Evolutionary conservation across 345 rosid genomes (phyloP).

Genomic region (Bruguiera gymnorhiza): DNA sequence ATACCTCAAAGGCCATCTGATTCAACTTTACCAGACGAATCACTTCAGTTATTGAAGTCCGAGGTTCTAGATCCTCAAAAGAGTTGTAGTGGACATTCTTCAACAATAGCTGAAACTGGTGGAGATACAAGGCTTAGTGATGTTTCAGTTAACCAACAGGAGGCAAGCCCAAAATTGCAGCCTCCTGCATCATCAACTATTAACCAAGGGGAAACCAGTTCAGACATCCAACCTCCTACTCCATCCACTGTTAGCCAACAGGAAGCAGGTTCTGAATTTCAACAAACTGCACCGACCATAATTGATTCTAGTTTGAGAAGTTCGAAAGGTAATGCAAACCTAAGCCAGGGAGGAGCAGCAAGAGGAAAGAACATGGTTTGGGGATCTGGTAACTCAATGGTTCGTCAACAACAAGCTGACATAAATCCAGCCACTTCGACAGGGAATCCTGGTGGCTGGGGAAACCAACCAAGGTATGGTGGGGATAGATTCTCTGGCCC

Average conservation of each 20-base stretch:
- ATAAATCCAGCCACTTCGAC: conserved; percentile 26
- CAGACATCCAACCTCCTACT: conserved; percentile 13
- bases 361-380: conserved; percentile 28
- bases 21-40: conserved; percentile 8
- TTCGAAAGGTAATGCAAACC: conserved; percentile 41
- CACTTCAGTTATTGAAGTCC: conserved; percentile 3
- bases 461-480: conserved; percentile 49
- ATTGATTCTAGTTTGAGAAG: conserved; percentile 34
- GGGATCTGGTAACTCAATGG: conserved; percentile 40
- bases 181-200: conserved; percentile 37
- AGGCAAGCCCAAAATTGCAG: conserved; percentile 45
- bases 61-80: conserved; percentile 34
- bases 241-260: conserved; percentile 12
- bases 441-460: conserved; percentile 38
- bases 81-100: conserved; percentile 41
- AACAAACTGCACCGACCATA: conserved; percentile 13
- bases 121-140: conserved; percentile 37
- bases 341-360: conserved; percentile 26
- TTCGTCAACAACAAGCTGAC: conserved; percentile 32
- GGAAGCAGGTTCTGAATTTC: conserved; percentile 18
- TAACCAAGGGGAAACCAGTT: conserved; percentile 8
- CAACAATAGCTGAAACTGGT: conserved; percentile 40
- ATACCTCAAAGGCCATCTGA: conserved; percentile 13
- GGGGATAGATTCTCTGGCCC: conserved; percentile 42
- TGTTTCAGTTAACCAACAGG: conserved; percentile 48